A percentile compares a stretch with the other conserved stretches of the same genome.
Conservation (phyloP, 129 eudicot genomes). For the Helianthus annuus region DNA sequence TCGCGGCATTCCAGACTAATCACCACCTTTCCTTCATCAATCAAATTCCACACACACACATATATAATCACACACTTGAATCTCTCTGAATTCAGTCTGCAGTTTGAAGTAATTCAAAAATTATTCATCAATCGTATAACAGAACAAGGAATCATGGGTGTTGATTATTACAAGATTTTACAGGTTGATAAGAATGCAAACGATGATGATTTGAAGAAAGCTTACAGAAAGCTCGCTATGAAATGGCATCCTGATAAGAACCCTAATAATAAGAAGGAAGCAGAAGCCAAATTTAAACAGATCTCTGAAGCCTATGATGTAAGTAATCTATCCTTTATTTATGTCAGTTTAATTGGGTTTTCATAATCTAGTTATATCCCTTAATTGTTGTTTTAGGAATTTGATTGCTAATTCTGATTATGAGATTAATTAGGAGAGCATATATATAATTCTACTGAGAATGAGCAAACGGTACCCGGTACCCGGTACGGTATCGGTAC, state of each 20-base stretch:
- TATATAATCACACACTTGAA: not conserved
- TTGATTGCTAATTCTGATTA: no score
- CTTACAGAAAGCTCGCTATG: constrained; percentile 72
- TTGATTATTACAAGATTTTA: constrained; percentile 57
- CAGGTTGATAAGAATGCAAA: constrained; percentile 55
- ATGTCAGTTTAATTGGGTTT: no score
- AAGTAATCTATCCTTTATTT: not conserved
- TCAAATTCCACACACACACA: not conserved
- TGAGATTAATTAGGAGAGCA: no score
- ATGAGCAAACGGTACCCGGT: no score
- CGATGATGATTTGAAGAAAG: constrained; percentile 70
- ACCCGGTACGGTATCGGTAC: no score
- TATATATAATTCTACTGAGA: no score
- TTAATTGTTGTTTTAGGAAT: no score
- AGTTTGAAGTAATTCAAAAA: not conserved
- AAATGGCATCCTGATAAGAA: constrained; percentile 81
- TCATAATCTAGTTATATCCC: no score
- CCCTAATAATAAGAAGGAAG: constrained; percentile 53
- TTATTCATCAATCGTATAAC: not conserved
- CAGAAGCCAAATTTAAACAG: constrained; percentile 68
- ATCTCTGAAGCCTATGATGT: constrained; percentile 76
- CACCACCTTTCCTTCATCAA: not conserved
- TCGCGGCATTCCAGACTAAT: not conserved
- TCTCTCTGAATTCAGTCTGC: not conserved
- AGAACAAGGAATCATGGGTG: constrained; percentile 42